Evolutionary conservation across 257 asterid species (phyloP), one percentile per base, ranked within the genome.

Genomic region (Eucommia ulmoides): DNA sequence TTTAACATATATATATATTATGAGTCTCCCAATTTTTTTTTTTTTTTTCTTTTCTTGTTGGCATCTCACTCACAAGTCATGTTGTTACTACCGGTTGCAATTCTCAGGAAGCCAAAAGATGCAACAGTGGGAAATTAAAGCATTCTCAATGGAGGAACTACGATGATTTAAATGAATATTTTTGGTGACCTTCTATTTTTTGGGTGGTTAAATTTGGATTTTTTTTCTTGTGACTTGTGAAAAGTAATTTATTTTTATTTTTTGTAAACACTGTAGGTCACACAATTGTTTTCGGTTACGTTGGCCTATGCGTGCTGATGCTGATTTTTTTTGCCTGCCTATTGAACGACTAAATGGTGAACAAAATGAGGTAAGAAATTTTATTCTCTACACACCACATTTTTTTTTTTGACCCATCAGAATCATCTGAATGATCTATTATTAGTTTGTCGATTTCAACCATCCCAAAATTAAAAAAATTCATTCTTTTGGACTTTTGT

Each of bases 261-360:
- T n/a, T n/a, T n/a, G n/a, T n/a, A n/a, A 64, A 33, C 45, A 51
- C 50, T 78, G 82, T 62, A 89, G 98, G 98, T 89, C 96, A 12
- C 81, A 66, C 24, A 65, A 78, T 63, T 89, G 98, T 62, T 89
- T 89, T 72, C 79, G 69, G 69, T 67, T 89, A 42, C 93, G 96
- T 52, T 89, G 98, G 98, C 98, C 98, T 18, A 89, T 89, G 98
- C 96, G 98, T 62, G 82, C 66, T 58, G 93, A 78, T 76, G 85
- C 96, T 61, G 98, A 89, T 82, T 89, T 89, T 77, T 89, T 89
- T 66, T 58, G 78, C 55, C 63, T 61, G 41, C 91, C 93, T 49
- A 16, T 50, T 52, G 87, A 73, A 56, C 33, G 69, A 49, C 50
- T n/a, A 49, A 70, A 1, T 45, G 59, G 63, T 24, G 79, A 76